Base-by-base conservation (phyloP, 257 asterid species). In the Nicotiana sylvestris region DNA sequence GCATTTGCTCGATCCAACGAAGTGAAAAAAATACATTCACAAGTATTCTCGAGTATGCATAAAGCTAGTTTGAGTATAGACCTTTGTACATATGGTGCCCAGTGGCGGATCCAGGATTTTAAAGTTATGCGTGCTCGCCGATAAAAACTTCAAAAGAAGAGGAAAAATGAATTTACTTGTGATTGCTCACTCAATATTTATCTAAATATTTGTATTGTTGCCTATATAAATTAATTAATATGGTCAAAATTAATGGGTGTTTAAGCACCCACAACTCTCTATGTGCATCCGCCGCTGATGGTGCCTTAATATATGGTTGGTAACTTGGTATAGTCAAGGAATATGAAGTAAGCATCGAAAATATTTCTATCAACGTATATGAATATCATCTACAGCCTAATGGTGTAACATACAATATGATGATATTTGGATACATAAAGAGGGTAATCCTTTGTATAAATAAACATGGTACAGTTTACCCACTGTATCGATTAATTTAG, bases 271-370 rank as follows among this genome's bases (percentile, higher is more conserved):
- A 21, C 21, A 21, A 21, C 21, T 21, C 21, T 21, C 21, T 21
- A 21, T 21, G 21, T 21, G 21, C 21, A 21, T 21, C 21, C 21
- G 21, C 21, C 21, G 21, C 21, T 21, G 21, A 21, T 21, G 91
- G 95, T 49, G 97, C 82, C 58, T 83, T 92, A 88, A 90, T 90
- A 82, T 86, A 88, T 12, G 96, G 96, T 21, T 21, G 21, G 21
- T 21, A 21, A 21, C 21, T 53, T 93, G 90, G 94, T 89, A 93
- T 57, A 86, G 66, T 78, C 89, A 88, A 84, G 92, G 66, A 89
- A 93, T 70, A 89, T 93, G 96, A 90, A 85, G 85, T 92, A 93
- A 83, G 93, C 96, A 76, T 89, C 88, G 21, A 92, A 88, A 81
- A 72, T 93, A 67, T 90, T 93, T 86, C 86, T 81, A 79, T 86